A percentile compares a stretch with the other conserved stretches of the same genome.
phyloP scores from a whole-genome alignment of 805 yeast genomes.

The Zygotorulaspora chibaensis region DNA sequence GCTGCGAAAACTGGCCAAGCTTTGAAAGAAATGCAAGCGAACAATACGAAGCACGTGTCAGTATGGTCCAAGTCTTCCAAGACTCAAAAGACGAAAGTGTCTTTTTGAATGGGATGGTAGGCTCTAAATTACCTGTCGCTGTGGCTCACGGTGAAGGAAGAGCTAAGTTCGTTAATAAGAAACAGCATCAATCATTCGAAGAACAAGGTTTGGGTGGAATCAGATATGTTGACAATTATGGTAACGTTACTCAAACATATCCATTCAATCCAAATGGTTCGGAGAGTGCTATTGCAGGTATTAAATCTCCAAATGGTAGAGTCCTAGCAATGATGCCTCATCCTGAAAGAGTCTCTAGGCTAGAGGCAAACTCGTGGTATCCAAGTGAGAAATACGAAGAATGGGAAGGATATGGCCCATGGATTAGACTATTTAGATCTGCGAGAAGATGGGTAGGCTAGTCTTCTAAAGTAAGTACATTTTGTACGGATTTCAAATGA shows the following conservation, averaged over 20 bases:
- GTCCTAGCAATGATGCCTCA: conserved; percentile 99
- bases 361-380: conserved; percentile 88
- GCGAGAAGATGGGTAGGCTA: conserved; percentile 89
- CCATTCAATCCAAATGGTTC: conserved; percentile 98
- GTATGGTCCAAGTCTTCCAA: conserved; percentile 73
- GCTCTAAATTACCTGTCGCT: conserved; percentile 91
- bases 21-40: conserved; percentile 88
- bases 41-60: conserved; percentile 94
- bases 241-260: conserved; percentile 71
- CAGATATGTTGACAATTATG: conserved; percentile 88
- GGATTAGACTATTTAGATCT: conserved; percentile 88
- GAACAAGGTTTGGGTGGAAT: conserved; percentile 56
- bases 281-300: conserved; percentile 88
- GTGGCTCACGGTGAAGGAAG: conserved; percentile 99
- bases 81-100: conserved; percentile 48
- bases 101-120: conserved; percentile 85
- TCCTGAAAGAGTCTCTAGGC: conserved; percentile 89
- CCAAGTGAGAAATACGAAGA: conserved; percentile 55
- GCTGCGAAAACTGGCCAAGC: conserved; percentile 87
- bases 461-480: neutral
- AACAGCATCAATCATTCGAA: conserved; percentile 46
- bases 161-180: conserved; percentile 59
- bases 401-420: conserved; percentile 89
- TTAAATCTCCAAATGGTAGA: conserved; percentile 85
- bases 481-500: no score